Evolutionary conservation across 805 yeast genomes (phyloP).

Genomic region (Pichia thaimueangensis): DNA sequence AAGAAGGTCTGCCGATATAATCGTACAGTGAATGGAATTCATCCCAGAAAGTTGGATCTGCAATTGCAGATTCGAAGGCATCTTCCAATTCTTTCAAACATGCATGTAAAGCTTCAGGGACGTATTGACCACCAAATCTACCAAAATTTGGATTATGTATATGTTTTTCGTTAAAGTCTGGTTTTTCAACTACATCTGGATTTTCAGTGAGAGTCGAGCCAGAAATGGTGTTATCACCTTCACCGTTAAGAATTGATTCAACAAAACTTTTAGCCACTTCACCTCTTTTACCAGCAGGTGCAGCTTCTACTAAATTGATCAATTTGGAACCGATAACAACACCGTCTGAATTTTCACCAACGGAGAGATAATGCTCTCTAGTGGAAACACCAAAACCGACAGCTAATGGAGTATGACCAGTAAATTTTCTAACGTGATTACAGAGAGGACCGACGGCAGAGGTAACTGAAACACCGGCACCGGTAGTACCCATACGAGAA

Average conservation of each 20-base stretch:
- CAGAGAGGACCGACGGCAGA: conserved; percentile 61
- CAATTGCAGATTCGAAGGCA: conserved; percentile 81
- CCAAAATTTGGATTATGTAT: conserved; percentile 79
- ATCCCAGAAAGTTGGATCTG: conserved; percentile 90
- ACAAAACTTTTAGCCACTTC: conserved; percentile 62
- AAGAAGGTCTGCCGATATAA: conserved; percentile 95
- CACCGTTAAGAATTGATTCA: conserved; percentile 59
- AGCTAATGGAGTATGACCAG: conserved; percentile 79
- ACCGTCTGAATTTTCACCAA: conserved; percentile 84
- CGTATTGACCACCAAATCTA: conserved; percentile 97
- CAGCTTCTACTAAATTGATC: conserved; percentile 60
- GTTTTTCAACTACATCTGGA: conserved; percentile 16
- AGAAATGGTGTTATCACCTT: conserved; percentile 29
- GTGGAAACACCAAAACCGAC: conserved; percentile 97
- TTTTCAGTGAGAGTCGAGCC: conserved; percentile 13
- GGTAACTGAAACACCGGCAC: conserved; percentile 66
- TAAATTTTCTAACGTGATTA: conserved; percentile 63
- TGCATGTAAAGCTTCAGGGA: conserved; percentile 91
- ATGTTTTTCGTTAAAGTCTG: conserved; percentile 50
- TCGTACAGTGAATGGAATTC: conserved; percentile 80
- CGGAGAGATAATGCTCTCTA: conserved; percentile 78
- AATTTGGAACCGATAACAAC: conserved; percentile 92
- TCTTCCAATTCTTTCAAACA: conserved; percentile 84
- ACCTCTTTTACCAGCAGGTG: conserved; percentile 55
- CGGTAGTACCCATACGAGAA: conserved; percentile 97